A percentile compares a stretch with the other conserved stretches of the same genome.
Conservation (phyloP, 192 early-diverging fungal species). For the Spizellomyces punctatus region DNA sequence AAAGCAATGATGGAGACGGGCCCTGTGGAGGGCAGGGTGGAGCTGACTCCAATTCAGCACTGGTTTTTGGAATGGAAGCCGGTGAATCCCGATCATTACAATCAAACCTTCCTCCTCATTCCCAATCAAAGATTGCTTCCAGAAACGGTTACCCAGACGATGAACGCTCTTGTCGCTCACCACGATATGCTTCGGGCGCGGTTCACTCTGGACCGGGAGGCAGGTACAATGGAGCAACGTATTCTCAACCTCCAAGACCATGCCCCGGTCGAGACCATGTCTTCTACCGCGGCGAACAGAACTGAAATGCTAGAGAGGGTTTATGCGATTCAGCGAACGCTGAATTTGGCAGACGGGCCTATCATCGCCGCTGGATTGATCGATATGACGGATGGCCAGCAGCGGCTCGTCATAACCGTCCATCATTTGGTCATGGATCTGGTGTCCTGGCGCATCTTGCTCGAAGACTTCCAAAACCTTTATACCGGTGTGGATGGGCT, state of each 20-base stretch:
- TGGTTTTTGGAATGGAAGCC: constrained; percentile 8
- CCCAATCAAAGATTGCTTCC: not conserved
- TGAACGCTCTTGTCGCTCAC: constrained; percentile 1
- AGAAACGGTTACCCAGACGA: not conserved
- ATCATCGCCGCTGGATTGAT: constrained; percentile 7
- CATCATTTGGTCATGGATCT: constrained; percentile 40
- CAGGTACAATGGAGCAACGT: no score
- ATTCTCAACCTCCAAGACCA: no score
- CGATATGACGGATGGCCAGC: constrained; percentile 10
- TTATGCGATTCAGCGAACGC: not conserved
- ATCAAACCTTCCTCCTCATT: constrained; percentile 14
- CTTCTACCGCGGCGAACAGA: no score
- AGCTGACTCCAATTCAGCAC: constrained; percentile 25
- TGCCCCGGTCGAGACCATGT: no score
- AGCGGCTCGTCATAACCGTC: constrained; percentile 27
- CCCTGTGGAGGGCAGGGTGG: no score
- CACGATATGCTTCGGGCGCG: constrained; percentile 15
- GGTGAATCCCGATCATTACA: constrained; percentile 13
- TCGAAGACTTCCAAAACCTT: constrained; percentile 43
- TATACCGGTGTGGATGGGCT: no score
- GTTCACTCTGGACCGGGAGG: not conserved
- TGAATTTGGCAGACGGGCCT: not conserved
- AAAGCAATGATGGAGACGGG: no score
- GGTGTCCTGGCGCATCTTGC: constrained; percentile 40
- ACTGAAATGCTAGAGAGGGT: constrained; percentile 2